phyloP scores from a whole-genome alignment of 225 moss, liverwort and hornwort species.

The Marchantia paleacea region DNA sequence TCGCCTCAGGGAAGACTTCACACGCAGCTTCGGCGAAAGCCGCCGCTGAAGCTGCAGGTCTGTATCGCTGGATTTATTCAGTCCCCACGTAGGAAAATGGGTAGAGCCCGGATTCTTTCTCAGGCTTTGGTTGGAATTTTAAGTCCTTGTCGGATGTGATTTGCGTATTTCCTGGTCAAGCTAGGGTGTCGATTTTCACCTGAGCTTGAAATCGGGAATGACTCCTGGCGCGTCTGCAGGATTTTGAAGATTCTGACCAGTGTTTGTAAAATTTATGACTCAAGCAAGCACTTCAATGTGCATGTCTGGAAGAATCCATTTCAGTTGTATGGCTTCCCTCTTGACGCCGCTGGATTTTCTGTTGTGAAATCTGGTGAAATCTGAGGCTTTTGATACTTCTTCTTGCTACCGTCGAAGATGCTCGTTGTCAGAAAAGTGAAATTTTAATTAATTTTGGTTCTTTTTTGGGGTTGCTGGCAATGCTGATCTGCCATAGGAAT shows the following conservation, averaged over 20 bases:
- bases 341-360: too few relatives aligned
- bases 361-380: too few relatives aligned
- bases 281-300: too few relatives aligned
- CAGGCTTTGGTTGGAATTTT: background rate
- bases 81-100: background rate
- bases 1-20: constrained; percentile 9
- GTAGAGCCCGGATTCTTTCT: background rate
- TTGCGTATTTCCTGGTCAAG: too few relatives aligned
- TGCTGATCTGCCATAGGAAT: background rate
- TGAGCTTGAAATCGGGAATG: background rate
- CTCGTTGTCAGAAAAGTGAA: too few relatives aligned
- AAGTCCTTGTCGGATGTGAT: background rate
- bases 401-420: too few relatives aligned
- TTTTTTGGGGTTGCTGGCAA: background rate
- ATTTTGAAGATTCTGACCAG: too few relatives aligned
- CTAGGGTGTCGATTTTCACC: background rate
- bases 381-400: too few relatives aligned
- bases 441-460: background rate
- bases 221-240: too few relatives aligned
- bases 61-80: background rate
- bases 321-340: too few relatives aligned
- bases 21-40: constrained; percentile 16
- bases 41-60: constrained; percentile 15
- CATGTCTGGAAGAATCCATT: too few relatives aligned
- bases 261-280: too few relatives aligned